phyloP scores from a whole-genome alignment of 352 stramenopile genomes.

The Halophytophthora batemanensis region DNA sequence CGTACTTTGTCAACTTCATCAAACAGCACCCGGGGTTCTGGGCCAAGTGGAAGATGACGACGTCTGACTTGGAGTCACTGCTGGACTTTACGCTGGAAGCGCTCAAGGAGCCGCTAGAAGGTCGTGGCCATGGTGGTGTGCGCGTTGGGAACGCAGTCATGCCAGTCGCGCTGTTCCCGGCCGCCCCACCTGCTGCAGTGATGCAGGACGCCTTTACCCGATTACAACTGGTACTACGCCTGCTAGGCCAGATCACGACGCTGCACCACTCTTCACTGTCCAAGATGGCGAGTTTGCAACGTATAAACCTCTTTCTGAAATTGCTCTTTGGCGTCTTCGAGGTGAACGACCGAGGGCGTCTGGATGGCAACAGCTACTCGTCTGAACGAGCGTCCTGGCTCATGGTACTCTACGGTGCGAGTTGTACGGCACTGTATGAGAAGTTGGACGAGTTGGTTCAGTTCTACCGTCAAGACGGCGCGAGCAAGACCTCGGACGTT shows the following conservation, averaged over 20 bases:
- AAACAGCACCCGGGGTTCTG: conserved; percentile 73
- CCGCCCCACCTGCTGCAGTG: conserved; percentile 38
- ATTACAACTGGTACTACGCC: conserved; percentile 59
- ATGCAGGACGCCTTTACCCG: conserved; percentile 81
- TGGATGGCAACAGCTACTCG: conserved; percentile 30
- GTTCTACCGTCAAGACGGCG: conserved; percentile 42
- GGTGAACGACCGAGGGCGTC: conserved; percentile 47
- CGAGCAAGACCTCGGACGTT: conserved; percentile 9
- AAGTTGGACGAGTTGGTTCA: conserved; percentile 82
- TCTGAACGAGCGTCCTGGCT: conserved; percentile 51
- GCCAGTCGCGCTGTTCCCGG: conserved; percentile 31
- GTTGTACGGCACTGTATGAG: conserved; percentile 74
- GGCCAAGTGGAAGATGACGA: conserved; percentile 70
- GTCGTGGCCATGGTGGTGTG: conserved; percentile 10
- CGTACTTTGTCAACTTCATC: conserved; percentile 87
- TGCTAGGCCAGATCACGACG: conserved; percentile 66
- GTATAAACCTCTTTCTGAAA: conserved; percentile 49
- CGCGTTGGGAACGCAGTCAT: conserved; percentile 1
- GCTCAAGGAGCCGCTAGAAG: conserved; percentile 49
- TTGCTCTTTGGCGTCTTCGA: conserved; percentile 62
- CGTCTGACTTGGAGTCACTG: conserved; percentile 51
- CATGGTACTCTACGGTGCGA: conserved; percentile 65
- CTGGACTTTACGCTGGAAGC: conserved; percentile 57
- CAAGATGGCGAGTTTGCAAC: conserved; percentile 44
- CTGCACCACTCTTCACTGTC: conserved; percentile 47